Conservation (phyloP, 345 rosid species). For the Psidium guajava region DNA sequence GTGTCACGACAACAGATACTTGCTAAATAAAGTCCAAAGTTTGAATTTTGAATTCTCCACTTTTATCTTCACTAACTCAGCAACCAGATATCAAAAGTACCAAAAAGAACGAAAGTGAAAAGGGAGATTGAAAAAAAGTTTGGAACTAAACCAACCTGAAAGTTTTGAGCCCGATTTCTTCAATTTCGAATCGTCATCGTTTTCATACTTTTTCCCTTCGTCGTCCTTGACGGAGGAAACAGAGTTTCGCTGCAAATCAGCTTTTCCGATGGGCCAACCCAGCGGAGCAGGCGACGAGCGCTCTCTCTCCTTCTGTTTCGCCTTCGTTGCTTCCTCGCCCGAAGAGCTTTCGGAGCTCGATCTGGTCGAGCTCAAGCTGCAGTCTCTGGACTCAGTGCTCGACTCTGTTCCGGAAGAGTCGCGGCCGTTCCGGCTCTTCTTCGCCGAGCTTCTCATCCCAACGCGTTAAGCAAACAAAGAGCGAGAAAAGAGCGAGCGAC, state of each 20-base stretch:
- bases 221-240: constrained; percentile 19
- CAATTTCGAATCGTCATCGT: constrained; percentile 23
- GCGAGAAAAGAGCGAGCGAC: neutral
- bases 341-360: constrained; percentile 23
- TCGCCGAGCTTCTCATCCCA: constrained; percentile 46
- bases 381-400: constrained; percentile 41
- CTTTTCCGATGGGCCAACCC: constrained; percentile 92
- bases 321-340: constrained; percentile 22
- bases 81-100: constrained; percentile 6
- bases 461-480: neutral
- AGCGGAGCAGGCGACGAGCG: constrained; percentile 44
- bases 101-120: neutral
- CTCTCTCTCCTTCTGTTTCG: constrained; percentile 10
- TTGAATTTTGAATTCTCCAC: neutral
- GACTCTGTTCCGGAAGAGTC: constrained; percentile 26
- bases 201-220: constrained; percentile 17
- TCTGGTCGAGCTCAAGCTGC: constrained; percentile 27
- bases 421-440: constrained; percentile 28
- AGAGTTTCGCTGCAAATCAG: constrained; percentile 36
- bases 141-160: constrained; percentile 37
- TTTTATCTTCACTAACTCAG: constrained; percentile 1
- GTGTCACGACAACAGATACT: neutral
- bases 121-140: neutral
- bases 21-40: neutral
- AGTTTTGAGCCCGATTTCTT: constrained; percentile 21